Base-by-base conservation (phyloP, 176 grass and related monocot genomes). In the Triticum monococcum region DNA sequence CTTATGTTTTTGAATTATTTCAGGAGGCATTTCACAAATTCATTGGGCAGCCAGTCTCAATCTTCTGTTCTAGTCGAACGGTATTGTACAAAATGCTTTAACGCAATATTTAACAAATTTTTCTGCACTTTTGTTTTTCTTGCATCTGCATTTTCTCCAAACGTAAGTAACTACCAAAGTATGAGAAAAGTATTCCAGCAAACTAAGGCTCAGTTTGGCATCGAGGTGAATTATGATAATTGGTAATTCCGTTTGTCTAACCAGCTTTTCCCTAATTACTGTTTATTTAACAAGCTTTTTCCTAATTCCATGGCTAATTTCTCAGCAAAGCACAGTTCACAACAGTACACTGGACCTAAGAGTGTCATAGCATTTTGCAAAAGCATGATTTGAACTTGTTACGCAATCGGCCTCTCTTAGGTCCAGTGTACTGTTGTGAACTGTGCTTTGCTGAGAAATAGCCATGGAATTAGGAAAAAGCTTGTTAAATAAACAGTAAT, bases 1-100 rank as follows among this genome's bases (percentile, higher is more conserved):
- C 38, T 84, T 31, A 45, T 73, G 3, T 14, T 79, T 77, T 87
- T 12, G 26, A 62, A 86, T 81, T 78, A 74, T 85, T 90, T 82
- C 91, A 98, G 94, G 94, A 98, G 10, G 97, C 90, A 68, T 96
- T 98, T 92, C 90, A 82, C 22, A 92, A 87, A 88, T 98, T 98
- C 82, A 88, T 98, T 80, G 94, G 97, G 11, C 92, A 96, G 67
- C 82, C 94, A 38, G 90, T 96, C 3, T 88, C 88, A 10, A 83
- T 98, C 85, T 88, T 79, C 77, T 90, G 79, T 86, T 98, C 97
- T 62, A 98, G 97, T 84, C 88, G 94, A 87, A 96, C 97, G 81
- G 97, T 98, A 90, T 78, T 65, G 62, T 23, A 61, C n/a, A 28
- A 20, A 22, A 75, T 79, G 32, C 57, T 64, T 85, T 72, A 69